phyloP scores from a whole-genome alignment of 306 rosid genomes.

The Psophocarpus tetragonolobus region DNA sequence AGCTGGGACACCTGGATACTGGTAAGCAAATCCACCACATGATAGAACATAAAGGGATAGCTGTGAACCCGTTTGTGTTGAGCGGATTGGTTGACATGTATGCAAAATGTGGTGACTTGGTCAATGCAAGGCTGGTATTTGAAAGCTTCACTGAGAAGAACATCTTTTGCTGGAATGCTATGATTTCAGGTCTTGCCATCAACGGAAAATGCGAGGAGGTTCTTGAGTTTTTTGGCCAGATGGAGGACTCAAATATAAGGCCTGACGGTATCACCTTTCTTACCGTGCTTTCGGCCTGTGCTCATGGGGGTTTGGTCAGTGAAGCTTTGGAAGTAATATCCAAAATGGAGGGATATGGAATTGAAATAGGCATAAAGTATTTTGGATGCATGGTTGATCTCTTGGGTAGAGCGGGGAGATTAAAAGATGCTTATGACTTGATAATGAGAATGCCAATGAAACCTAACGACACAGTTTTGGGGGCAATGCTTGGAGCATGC shows the following conservation, averaged over 20 bases:
- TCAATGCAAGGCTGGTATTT: slow-evolving; percentile 56
- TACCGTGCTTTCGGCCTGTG: slow-evolving; percentile 64
- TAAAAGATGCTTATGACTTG: slow-evolving; percentile 57
- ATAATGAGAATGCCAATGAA: slow-evolving; percentile 58
- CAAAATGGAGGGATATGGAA: slow-evolving; percentile 57
- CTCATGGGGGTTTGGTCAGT: slow-evolving; percentile 62
- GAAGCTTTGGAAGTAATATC: slow-evolving; percentile 54
- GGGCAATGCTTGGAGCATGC: slow-evolving; percentile 75
- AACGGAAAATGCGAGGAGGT: slow-evolving; percentile 64
- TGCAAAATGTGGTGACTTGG: slow-evolving; percentile 73
- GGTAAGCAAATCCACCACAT: slow-evolving; percentile 56
- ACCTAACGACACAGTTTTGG: slow-evolving; percentile 64
- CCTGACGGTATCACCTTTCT: slow-evolving; percentile 68
- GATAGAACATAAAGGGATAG: slow-evolving; percentile 43
- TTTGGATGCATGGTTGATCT: slow-evolving; percentile 79
- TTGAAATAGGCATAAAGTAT: slow-evolving; percentile 48
- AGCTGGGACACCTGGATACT: slow-evolving; percentile 51
- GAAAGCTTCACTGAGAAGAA: slow-evolving; percentile 51
- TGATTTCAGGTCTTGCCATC: slow-evolving; percentile 67
- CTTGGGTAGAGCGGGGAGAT: slow-evolving; percentile 67
- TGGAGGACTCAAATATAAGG: slow-evolving; percentile 51
- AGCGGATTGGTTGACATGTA: slow-evolving; percentile 78
- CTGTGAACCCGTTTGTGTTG: slow-evolving; percentile 51
- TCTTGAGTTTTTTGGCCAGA: slow-evolving; percentile 50
- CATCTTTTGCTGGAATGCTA: slow-evolving; percentile 67